Conservation (phyloP, 352 stramenopile genomes). For the Phytopythium cucurbitacearum region DNA sequence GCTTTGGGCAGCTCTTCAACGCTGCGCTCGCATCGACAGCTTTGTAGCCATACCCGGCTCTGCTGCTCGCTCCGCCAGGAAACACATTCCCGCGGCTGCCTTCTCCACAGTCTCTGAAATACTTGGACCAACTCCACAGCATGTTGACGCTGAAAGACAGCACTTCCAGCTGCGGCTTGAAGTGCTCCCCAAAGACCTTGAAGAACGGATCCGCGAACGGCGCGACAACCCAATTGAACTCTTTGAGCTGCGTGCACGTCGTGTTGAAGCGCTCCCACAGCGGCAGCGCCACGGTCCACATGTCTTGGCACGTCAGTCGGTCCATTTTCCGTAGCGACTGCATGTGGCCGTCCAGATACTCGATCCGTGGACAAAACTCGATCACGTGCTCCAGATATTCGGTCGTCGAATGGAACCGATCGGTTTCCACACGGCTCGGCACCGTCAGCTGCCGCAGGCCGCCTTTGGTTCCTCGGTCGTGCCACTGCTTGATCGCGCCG, state of each 20-base stretch:
- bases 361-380: slow-evolving; percentile 23
- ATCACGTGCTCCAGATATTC: slow-evolving; percentile 31
- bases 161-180: slow-evolving; percentile 29
- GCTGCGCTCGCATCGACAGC: slow-evolving; percentile 22
- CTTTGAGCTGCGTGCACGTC: slow-evolving; percentile 26
- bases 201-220: slow-evolving; percentile 42
- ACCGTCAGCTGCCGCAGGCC: slow-evolving; percentile 31
- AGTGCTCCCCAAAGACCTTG: slow-evolving; percentile 26
- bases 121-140: slow-evolving; percentile 30
- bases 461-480: slow-evolving; percentile 21
- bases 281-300: slow-evolving; percentile 28
- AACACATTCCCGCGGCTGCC: background rate
- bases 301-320: slow-evolving; percentile 26
- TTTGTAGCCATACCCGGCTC: slow-evolving; percentile 15
- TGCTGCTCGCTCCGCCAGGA: background rate
- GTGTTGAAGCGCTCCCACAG: slow-evolving; percentile 32
- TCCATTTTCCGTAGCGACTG: slow-evolving; percentile 24
- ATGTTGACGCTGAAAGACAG: slow-evolving; percentile 32
- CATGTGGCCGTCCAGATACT: slow-evolving; percentile 30
- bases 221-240: slow-evolving; percentile 35
- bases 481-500: slow-evolving; percentile 23
- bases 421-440: slow-evolving; percentile 16
- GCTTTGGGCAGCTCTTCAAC: slow-evolving; percentile 27
- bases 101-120: slow-evolving; percentile 17
- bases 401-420: slow-evolving; percentile 14